A percentile compares a stretch with the other conserved stretches of the same genome.
Evolutionary conservation across 768 basidiomycete species (phyloP).

Genomic region (Chalciporus pseudorubinellus): DNA sequence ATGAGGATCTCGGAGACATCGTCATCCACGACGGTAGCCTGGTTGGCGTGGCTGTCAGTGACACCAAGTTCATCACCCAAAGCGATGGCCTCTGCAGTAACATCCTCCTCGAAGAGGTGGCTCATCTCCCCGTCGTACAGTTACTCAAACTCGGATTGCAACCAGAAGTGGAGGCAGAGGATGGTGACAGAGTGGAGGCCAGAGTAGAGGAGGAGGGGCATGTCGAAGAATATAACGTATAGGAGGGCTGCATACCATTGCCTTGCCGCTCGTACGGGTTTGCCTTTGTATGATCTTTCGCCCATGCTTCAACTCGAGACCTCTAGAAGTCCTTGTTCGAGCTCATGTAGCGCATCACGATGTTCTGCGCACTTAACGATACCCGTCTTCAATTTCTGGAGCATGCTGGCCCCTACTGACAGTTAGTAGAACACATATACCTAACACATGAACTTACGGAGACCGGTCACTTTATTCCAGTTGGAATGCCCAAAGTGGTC

Average conservation of each 20-base stretch:
- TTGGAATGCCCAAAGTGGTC: constrained; percentile 35
- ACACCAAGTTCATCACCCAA: constrained; percentile 15
- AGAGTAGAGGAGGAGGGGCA: constrained; percentile 32
- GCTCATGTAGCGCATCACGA: no score
- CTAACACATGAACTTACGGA: constrained; percentile 33
- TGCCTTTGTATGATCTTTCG: no score
- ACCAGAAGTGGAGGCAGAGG: constrained; percentile 30
- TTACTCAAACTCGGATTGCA: constrained; percentile 35
- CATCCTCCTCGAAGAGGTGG: constrained; percentile 30
- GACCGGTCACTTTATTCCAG: constrained; percentile 33
- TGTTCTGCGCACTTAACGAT: no score
- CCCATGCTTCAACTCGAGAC: no score
- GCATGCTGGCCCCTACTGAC: no score
- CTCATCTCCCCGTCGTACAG: constrained; percentile 27
- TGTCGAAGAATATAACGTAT: no score
- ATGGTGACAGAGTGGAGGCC: constrained; percentile 32
- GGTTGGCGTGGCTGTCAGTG: constrained; percentile 16
- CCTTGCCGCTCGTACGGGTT: no score
- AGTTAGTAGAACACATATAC: no score
- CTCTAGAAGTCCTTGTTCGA: no score
- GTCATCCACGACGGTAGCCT: constrained; percentile 19
- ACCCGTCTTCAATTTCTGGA: no score
- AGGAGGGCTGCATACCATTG: no score
- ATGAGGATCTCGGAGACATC: constrained; percentile 5
- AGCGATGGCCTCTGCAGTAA: constrained; percentile 29